phyloP scores from a whole-genome alignment of 148 eudicot species.

The Fagopyrum homotropicum region DNA sequence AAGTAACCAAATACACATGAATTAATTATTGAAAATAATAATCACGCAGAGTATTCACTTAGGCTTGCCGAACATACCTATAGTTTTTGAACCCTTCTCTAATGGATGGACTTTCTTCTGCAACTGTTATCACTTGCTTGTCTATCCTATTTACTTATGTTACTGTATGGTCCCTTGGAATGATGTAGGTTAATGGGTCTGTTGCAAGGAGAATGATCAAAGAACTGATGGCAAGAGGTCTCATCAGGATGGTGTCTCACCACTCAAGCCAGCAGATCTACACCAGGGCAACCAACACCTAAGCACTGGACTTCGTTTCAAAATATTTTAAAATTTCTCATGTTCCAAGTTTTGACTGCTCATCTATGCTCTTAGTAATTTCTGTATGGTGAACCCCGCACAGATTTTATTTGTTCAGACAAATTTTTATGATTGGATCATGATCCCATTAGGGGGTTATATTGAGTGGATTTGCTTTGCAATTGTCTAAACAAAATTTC shows the following conservation, averaged over 20 bases:
- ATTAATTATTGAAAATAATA: too few species aligned
- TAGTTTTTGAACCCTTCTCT: too few species aligned
- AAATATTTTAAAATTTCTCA: neutral
- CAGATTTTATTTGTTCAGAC: neutral
- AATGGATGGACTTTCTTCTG: too few species aligned
- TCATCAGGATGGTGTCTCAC: constrained; percentile 66
- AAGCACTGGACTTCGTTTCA: neutral
- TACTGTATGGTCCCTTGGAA: neutral
- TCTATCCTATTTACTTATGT: neutral
- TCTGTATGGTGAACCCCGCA: neutral
- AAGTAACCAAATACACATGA: too few species aligned
- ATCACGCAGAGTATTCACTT: too few species aligned
- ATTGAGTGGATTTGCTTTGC: neutral
- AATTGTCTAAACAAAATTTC: too few species aligned
- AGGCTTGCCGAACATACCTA: too few species aligned
- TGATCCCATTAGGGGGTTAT: neutral
- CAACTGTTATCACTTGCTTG: neutral
- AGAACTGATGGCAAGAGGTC: constrained; percentile 54
- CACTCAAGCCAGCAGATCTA: constrained; percentile 78
- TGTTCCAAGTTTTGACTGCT: constrained; percentile 3
- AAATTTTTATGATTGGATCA: neutral
- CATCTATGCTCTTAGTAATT: neutral
- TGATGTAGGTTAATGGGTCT: constrained; percentile 61
- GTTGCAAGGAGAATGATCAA: constrained; percentile 71
- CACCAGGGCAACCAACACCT: constrained; percentile 64